These are phyloP conservation scores for Huntiella moniliformis DNA, from an alignment of 2,329 filamentous ascomycete genomes.

Conservation along the genomic window DNA sequence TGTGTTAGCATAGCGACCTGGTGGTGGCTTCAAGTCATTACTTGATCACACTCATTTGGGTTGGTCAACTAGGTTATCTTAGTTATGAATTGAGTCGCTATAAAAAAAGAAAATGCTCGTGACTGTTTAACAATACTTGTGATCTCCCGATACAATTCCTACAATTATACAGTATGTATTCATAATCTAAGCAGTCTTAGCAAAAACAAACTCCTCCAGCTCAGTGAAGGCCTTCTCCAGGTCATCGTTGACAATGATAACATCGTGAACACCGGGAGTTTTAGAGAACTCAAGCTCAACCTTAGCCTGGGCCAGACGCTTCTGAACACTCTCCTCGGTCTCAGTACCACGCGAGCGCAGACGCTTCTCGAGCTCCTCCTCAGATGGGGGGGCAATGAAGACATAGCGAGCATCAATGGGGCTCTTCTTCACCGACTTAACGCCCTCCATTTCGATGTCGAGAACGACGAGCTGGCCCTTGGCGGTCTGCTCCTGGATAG, in stretches of 20 bases:
- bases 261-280: constrained; percentile 35
- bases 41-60: not conserved
- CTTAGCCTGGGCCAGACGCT: constrained; percentile 51
- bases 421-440: constrained; percentile 77
- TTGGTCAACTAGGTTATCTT: no score
- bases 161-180: not conserved
- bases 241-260: constrained; percentile 23
- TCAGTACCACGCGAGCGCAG: constrained; percentile 64
- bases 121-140: not conserved
- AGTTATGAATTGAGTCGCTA: not conserved
- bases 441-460: constrained; percentile 95
- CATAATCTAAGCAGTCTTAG: constrained; percentile 12
- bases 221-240: constrained; percentile 32
- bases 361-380: constrained; percentile 54
- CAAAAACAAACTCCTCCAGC: constrained; percentile 31
- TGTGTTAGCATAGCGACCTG: no score
- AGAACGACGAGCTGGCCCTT: constrained; percentile 61
- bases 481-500: constrained; percentile 55
- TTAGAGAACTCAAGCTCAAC: constrained; percentile 57
- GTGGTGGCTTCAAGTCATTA: no score
- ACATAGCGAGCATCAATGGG: constrained; percentile 59
- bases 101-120: not conserved
- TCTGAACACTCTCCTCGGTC: constrained; percentile 49
- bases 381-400: constrained; percentile 65
- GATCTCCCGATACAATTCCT: not conserved